These are phyloP conservation scores for Xylaria sp. DNA, from an alignment of 2,329 filamentous ascomycete species.

Conservation along the genomic window DNA sequence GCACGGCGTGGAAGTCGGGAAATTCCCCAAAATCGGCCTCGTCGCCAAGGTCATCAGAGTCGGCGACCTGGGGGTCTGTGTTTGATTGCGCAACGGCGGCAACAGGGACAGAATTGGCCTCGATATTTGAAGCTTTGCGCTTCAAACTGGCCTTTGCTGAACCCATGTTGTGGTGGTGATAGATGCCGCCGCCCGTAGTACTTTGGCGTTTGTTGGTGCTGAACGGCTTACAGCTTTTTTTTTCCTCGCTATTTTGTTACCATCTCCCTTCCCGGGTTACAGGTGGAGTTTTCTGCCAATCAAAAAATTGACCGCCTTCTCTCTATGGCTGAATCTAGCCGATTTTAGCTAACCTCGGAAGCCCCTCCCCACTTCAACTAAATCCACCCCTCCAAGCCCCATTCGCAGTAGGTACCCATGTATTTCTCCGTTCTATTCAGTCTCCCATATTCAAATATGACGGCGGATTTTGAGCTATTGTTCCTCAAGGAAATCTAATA, in stretches of 20 bases:
- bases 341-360: background rate
- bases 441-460: too few relatives aligned
- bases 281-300: slow-evolving; percentile 36
- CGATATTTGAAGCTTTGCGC: slow-evolving; percentile 71
- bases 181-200: slow-evolving; percentile 16
- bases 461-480: too few relatives aligned
- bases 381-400: slow-evolving; percentile 6
- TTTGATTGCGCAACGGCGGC: background rate
- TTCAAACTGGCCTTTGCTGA: slow-evolving; percentile 63
- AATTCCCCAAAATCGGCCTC: slow-evolving; percentile 65
- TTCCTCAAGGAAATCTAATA: too few relatives aligned
- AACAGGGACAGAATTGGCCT: slow-evolving; percentile 52
- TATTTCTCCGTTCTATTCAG: too few relatives aligned
- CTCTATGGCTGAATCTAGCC: background rate
- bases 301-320: slow-evolving; percentile 39
- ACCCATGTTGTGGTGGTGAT: slow-evolving; percentile 51
- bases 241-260: slow-evolving; percentile 6
- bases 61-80: slow-evolving; percentile 62
- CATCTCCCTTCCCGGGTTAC: slow-evolving; percentile 1
- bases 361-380: background rate
- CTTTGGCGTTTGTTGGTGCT: background rate
- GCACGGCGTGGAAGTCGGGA: slow-evolving; percentile 62
- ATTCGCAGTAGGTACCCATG: too few relatives aligned
- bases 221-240: slow-evolving; percentile 32
- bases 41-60: slow-evolving; percentile 43